Percentiles rank a stretch among this genome's conserved stretches.
These are phyloP conservation scores for Babesia bigemina DNA, from an alignment of 169 alveolate species.

Conservation along the genomic window DNA sequence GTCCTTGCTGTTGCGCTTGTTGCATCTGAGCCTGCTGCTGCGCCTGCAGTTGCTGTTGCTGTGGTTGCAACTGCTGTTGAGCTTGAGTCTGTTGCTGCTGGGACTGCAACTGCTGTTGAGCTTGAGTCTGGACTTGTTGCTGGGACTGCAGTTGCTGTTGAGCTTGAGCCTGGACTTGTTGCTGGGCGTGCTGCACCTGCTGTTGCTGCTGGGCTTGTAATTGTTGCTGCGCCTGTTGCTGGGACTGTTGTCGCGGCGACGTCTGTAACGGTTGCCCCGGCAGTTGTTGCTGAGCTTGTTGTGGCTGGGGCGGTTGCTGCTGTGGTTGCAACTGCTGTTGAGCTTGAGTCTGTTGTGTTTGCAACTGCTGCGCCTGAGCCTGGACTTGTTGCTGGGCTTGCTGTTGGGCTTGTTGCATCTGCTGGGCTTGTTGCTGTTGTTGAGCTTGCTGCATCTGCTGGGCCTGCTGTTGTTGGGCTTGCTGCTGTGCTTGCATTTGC, in stretches of 20 bases:
- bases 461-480: not conserved
- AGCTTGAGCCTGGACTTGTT: not conserved
- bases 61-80: conserved; percentile 1
- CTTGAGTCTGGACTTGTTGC: conserved; percentile 7
- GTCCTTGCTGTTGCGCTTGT: conserved; percentile 6
- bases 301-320: not conserved
- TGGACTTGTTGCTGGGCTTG: conserved; percentile 7
- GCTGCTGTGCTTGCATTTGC: conserved; percentile 14
- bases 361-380: not conserved
- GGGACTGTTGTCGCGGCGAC: conserved; percentile 35
- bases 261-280: conserved; percentile 26
- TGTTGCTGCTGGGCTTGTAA: conserved; percentile 5
- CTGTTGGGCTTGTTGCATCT: not conserved
- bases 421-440: not conserved
- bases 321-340: not conserved
- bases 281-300: conserved; percentile 26
- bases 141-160: not conserved
- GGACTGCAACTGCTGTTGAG: conserved; percentile 6
- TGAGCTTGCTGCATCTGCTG: conserved; percentile 1
- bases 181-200: too few relatives aligned
- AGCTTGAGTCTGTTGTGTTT: not conserved
- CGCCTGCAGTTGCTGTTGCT: conserved; percentile 2
- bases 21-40: not conserved
- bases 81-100: conserved; percentile 8
- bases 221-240: conserved; percentile 12